These are phyloP conservation scores for Xylariaceae sp. DNA, from an alignment of 2,329 filamentous ascomycete genomes.

Conservation along the genomic window DNA sequence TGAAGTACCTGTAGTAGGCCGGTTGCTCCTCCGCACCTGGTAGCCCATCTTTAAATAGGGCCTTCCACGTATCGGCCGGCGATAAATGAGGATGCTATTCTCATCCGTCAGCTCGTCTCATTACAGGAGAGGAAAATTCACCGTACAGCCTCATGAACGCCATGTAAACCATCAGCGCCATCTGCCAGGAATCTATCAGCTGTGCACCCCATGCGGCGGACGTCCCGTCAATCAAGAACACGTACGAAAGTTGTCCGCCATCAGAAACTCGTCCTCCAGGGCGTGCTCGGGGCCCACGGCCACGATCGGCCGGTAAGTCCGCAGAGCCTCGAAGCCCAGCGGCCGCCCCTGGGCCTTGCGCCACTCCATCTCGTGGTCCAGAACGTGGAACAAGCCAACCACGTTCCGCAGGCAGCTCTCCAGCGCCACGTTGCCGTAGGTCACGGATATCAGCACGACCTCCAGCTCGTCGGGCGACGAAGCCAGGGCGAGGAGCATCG, in stretches of 20 bases:
- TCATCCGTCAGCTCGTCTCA: conserved; percentile 8
- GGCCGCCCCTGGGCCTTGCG: conserved; percentile 67
- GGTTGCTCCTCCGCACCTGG: conserved; percentile 40
- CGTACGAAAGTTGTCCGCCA: conserved; percentile 87
- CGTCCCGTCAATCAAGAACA: conserved; percentile 13
- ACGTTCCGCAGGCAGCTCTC: conserved; percentile 86
- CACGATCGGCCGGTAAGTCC: conserved; percentile 75
- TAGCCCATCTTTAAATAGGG: conserved; percentile 59
- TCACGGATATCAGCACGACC: conserved; percentile 81
- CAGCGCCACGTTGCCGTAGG: conserved; percentile 91
- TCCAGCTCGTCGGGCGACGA: conserved; percentile 83
- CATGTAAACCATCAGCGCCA: conserved; percentile 75
- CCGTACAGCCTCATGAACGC: conserved; percentile 65
- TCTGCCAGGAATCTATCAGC: conserved; percentile 50
- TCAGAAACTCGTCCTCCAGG: conserved; percentile 78
- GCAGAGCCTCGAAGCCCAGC: conserved; percentile 74
- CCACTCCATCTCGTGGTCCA: conserved; percentile 89
- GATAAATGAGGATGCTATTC: conserved; percentile 70
- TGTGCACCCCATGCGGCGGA: not conserved
- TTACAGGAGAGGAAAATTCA: not conserved
- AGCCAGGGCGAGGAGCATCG: conserved; percentile 83
- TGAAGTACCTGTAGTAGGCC: conserved; percentile 66
- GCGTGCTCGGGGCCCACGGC: conserved; percentile 87
- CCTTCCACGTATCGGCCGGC: conserved; percentile 73
- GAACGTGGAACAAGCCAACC: conserved; percentile 86